phyloP scores from a whole-genome alignment of 345 rosid species.

The Aquilaria malaccensis region DNA sequence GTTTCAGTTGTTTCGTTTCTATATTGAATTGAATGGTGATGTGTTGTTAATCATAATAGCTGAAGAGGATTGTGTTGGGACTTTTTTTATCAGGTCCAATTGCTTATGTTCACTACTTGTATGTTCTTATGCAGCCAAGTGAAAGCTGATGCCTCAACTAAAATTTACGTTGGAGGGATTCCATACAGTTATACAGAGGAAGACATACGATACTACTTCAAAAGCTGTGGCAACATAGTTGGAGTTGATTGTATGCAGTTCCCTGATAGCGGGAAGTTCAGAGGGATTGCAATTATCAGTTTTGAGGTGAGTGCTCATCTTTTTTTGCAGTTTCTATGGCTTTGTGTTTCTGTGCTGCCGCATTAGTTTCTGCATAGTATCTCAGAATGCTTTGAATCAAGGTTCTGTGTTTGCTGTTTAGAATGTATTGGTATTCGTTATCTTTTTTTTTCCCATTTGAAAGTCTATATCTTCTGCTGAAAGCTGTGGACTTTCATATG shows the following conservation, averaged over 20 bases:
- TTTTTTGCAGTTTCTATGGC: not conserved
- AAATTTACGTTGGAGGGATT: slow-evolving; percentile 86
- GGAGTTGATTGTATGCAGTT: slow-evolving; percentile 81
- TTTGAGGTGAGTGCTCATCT: slow-evolving; percentile 43
- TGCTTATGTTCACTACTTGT: too few species aligned
- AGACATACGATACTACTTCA: slow-evolving; percentile 80
- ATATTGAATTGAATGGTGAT: not conserved
- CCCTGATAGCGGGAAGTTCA: slow-evolving; percentile 81
- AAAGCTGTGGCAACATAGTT: slow-evolving; percentile 67
- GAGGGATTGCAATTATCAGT: slow-evolving; percentile 75
- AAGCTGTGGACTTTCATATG: too few species aligned
- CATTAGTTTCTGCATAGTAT: not conserved
- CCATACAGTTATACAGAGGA: slow-evolving; percentile 80
- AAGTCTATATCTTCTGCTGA: too few species aligned
- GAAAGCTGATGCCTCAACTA: slow-evolving; percentile 38
- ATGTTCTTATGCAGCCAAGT: slow-evolving; percentile 37
- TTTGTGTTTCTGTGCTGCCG: slow-evolving; percentile 7
- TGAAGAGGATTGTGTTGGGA: too few species aligned
- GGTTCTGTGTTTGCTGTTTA: too few species aligned
- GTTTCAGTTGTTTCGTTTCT: not conserved
- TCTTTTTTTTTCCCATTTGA: too few species aligned
- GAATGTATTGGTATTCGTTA: too few species aligned
- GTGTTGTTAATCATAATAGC: too few species aligned
- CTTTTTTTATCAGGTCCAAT: too few species aligned
- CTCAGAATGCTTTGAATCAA: not conserved